Percentiles rank a stretch among this genome's conserved stretches.
phyloP scores from a whole-genome alignment of 2,329 filamentous ascomycete species.

The Rhynchosporium graminicola region DNA sequence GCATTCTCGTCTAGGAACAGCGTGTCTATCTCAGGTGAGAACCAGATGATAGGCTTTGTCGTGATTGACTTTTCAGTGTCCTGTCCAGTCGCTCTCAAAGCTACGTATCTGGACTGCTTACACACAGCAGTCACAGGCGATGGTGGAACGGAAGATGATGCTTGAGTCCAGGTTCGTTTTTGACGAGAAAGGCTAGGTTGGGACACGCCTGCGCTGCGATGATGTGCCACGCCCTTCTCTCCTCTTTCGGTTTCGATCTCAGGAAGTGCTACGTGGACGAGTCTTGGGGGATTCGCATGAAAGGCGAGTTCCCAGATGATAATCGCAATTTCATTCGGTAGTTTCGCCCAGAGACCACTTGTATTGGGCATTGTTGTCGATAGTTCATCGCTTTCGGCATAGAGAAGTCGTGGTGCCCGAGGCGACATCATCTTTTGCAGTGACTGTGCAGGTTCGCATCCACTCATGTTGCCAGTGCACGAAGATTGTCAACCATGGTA shows the following conservation, averaged over 20 bases:
- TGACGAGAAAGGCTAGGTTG: too few species aligned
- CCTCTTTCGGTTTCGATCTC: neutral
- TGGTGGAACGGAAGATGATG: neutral
- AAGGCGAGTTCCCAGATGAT: neutral
- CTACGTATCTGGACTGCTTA: neutral
- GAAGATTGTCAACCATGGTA: too few species aligned
- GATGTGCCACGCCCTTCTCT: too few species aligned
- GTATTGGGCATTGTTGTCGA: neutral
- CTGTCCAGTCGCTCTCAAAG: neutral
- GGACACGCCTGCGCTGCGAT: too few species aligned
- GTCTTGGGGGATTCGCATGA: neutral
- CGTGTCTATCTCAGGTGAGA: neutral
- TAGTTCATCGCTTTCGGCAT: too few species aligned
- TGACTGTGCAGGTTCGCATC: too few species aligned
- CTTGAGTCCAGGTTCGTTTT: neutral
- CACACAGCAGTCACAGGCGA: neutral
- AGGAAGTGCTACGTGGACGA: neutral
- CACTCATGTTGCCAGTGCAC: too few species aligned
- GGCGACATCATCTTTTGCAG: neutral
- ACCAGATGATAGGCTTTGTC: neutral
- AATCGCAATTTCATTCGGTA: neutral
- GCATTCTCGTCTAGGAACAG: neutral
- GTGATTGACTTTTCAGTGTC: neutral
- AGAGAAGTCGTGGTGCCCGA: neutral
- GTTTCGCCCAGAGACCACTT: neutral